A percentile compares a stretch with the other conserved stretches of the same genome.
phyloP scores from a whole-genome alignment of 352 stramenopile species.

The Saprolegnia parasitica region DNA sequence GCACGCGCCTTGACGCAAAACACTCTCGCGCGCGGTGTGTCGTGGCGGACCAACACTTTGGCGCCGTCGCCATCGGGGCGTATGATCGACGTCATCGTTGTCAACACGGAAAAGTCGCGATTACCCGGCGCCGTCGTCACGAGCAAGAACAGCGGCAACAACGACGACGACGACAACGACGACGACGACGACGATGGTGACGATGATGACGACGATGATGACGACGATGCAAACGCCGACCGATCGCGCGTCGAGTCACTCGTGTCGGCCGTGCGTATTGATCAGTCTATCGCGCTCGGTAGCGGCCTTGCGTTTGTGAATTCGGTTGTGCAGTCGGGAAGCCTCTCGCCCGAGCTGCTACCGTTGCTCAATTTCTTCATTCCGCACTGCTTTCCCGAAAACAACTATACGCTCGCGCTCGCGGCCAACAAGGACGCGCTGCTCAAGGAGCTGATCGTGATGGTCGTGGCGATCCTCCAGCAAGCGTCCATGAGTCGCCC shows the following conservation, averaged over 20 bases:
- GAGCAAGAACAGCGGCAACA: neutral
- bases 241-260: neutral
- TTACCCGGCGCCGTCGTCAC: neutral
- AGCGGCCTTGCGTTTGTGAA: conserved; percentile 24
- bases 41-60: neutral
- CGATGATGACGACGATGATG: neutral
- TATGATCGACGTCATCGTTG: neutral
- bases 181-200: neutral
- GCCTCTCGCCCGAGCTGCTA: conserved; percentile 1
- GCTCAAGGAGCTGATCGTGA: conserved; percentile 7
- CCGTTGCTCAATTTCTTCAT: conserved; percentile 28
- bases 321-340: conserved; percentile 16
- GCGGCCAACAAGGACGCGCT: conserved; percentile 17
- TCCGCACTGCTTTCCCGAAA: conserved; percentile 29
- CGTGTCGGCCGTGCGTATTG: neutral
- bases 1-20: neutral
- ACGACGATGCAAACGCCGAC: neutral
- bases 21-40: neutral
- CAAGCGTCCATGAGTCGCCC: conserved; percentile 42
- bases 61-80: neutral
- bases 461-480: conserved; percentile 17
- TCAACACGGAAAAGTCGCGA: neutral
- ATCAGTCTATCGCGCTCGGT: neutral
- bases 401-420: conserved; percentile 12
- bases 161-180: neutral